These are phyloP conservation scores for Choanephora cucurbitarum DNA, from an alignment of 371 early-diverging fungal genomes.

Conservation along the genomic window DNA sequence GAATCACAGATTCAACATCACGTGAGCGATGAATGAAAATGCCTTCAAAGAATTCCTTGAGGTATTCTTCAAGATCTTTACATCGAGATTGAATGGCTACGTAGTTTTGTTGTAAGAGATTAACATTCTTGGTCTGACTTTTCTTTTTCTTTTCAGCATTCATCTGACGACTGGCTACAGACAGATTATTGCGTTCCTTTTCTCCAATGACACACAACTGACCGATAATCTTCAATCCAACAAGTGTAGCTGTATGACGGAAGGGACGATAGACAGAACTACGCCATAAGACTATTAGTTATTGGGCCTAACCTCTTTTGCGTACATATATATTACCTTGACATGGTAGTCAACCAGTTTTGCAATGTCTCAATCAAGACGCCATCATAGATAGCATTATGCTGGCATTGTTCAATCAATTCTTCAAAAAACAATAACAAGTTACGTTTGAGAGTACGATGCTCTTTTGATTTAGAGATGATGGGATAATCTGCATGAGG, in stretches of 20 bases:
- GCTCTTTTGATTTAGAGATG: conserved; percentile 59
- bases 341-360: conserved; percentile 59
- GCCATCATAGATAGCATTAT: conserved; percentile 64
- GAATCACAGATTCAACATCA: conserved; percentile 85
- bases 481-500: conserved; percentile 68
- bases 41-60: conserved; percentile 70
- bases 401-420: conserved; percentile 63
- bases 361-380: conserved; percentile 55
- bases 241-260: conserved; percentile 83
- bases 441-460: conserved; percentile 58
- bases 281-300: no score
- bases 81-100: conserved; percentile 20
- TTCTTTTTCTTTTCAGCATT: conserved; percentile 33
- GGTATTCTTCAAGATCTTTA: conserved; percentile 44
- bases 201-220: conserved; percentile 67
- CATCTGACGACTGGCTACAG: conserved; percentile 68
- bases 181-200: conserved; percentile 55
- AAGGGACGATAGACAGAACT: conserved; percentile 85
- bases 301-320: no score
- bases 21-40: conserved; percentile 88
- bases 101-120: conserved; percentile 22
- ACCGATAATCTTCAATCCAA: conserved; percentile 60
- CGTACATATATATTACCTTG: no score
- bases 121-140: conserved; percentile 19
- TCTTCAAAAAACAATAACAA: conserved; percentile 60